These are phyloP conservation scores for Tinospora cordifolia DNA, from an alignment of 164 flowering plant genomes.

Conservation along the genomic window DNA sequence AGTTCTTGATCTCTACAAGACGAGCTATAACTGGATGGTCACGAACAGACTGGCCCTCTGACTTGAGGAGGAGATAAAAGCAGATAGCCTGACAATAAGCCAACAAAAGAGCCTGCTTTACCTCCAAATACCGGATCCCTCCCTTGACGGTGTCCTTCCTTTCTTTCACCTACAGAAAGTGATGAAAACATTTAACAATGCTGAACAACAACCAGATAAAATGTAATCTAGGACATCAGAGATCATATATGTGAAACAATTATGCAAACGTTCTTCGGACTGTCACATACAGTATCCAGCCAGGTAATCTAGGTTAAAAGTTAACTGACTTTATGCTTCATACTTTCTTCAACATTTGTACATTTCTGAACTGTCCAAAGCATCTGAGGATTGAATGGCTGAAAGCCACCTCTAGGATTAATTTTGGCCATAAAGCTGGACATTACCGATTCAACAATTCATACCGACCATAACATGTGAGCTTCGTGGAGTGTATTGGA, in stretches of 20 bases:
- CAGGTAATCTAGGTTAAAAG: not conserved
- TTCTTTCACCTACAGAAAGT: constrained; percentile 38
- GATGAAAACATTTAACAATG: constrained; percentile 6
- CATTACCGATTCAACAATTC: not conserved
- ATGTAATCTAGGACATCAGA: not conserved
- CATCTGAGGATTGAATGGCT: not conserved
- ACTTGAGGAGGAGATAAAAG: constrained; percentile 88
- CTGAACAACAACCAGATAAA: not conserved
- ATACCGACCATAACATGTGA: not conserved
- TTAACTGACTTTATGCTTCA: not conserved
- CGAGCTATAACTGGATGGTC: constrained; percentile 92
- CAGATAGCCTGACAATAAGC: constrained; percentile 84
- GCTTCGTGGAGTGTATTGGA: not conserved
- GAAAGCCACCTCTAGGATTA: not conserved
- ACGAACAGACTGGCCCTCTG: constrained; percentile 81
- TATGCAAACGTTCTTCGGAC: not conserved
- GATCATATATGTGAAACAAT: not conserved
- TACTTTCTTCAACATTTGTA: too few relatives aligned
- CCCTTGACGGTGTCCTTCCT: constrained; percentile 28
- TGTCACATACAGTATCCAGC: not conserved
- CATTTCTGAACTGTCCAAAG: too few relatives aligned
- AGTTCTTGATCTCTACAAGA: constrained; percentile 66
- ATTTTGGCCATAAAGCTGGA: not conserved
- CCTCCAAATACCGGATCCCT: constrained; percentile 62
- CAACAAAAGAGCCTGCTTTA: constrained; percentile 58